phyloP scores from a whole-genome alignment of 169 alveolate species.

The Eimeria tenella region DNA sequence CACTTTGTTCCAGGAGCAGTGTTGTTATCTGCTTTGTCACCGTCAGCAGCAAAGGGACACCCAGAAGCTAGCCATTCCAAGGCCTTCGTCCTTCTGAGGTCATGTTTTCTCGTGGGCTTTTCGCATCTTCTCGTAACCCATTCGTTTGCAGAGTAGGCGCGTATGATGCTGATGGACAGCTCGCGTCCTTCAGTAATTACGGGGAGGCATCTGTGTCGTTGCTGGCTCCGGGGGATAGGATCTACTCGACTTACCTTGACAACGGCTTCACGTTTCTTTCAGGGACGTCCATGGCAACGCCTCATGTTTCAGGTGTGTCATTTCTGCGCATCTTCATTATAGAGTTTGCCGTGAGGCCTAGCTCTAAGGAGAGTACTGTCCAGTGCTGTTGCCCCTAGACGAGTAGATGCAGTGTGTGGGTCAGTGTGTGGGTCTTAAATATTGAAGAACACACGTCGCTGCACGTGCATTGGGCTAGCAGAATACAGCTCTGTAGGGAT shows the following conservation, averaged over 20 bases:
- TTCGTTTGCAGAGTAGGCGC: slow-evolving; percentile 83
- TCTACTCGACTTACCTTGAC: slow-evolving; percentile 82
- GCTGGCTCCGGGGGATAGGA: slow-evolving; percentile 86
- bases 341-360: too few relatives aligned
- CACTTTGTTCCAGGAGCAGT: too few relatives aligned
- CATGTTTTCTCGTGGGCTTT: neutral
- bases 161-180: slow-evolving; percentile 76
- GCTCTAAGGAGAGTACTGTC: too few relatives aligned
- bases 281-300: slow-evolving; percentile 88
- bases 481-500: too few relatives aligned
- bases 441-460: too few relatives aligned
- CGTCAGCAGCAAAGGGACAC: neutral
- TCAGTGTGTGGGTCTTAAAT: too few relatives aligned
- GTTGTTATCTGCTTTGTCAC: neutral
- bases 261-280: slow-evolving; percentile 79
- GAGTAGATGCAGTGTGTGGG: too few relatives aligned
- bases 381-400: too few relatives aligned
- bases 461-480: too few relatives aligned
- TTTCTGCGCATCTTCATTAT: neutral
- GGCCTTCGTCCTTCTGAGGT: neutral
- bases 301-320: slow-evolving; percentile 85
- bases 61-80: too few relatives aligned
- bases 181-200: slow-evolving; percentile 85
- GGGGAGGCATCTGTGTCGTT: slow-evolving; percentile 83
- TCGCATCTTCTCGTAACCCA: neutral